Percentiles rank a stretch among this genome's conserved stretches.
phyloP scores from a whole-genome alignment of 208 protist species.

The Leishmania turanica region DNA sequence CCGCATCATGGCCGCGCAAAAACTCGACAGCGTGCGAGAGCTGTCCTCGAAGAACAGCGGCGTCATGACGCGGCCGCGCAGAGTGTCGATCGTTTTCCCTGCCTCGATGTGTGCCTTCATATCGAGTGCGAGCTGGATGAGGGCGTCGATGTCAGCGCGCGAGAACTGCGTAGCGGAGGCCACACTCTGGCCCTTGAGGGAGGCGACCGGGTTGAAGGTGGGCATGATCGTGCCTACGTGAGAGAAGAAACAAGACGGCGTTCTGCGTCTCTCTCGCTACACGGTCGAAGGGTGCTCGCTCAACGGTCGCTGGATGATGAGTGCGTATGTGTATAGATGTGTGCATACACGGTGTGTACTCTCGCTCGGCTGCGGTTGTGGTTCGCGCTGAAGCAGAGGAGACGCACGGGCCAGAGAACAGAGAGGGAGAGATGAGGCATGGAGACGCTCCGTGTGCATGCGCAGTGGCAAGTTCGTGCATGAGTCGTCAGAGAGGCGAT shows the following conservation, averaged over 20 bases:
- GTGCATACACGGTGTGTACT: neutral
- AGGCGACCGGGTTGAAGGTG: conserved; percentile 52
- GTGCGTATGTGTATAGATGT: neutral
- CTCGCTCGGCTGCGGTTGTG: neutral
- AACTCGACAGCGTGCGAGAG: conserved; percentile 78
- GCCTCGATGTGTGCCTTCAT: conserved; percentile 50
- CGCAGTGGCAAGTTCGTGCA: neutral
- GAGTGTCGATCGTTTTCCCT: conserved; percentile 55
- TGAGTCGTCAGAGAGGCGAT: neutral
- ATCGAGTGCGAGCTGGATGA: conserved; percentile 59
- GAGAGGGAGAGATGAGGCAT: neutral
- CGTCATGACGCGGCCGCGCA: conserved; percentile 81
- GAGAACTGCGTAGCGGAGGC: conserved; percentile 68
- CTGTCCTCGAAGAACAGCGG: conserved; percentile 90
- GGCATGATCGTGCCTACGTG: neutral
- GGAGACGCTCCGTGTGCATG: neutral
- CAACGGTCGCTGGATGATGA: neutral
- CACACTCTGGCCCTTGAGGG: conserved; percentile 71
- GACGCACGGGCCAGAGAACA: neutral
- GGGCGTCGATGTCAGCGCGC: conserved; percentile 65
- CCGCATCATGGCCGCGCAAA: conserved; percentile 84
- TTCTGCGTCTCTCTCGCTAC: neutral
- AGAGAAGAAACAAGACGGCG: neutral
- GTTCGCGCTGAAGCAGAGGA: neutral
- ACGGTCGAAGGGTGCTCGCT: neutral